Evolutionary conservation across 768 basidiomycete genomes (phyloP).

Genomic region (Rhodotorula taiwanensis): DNA sequence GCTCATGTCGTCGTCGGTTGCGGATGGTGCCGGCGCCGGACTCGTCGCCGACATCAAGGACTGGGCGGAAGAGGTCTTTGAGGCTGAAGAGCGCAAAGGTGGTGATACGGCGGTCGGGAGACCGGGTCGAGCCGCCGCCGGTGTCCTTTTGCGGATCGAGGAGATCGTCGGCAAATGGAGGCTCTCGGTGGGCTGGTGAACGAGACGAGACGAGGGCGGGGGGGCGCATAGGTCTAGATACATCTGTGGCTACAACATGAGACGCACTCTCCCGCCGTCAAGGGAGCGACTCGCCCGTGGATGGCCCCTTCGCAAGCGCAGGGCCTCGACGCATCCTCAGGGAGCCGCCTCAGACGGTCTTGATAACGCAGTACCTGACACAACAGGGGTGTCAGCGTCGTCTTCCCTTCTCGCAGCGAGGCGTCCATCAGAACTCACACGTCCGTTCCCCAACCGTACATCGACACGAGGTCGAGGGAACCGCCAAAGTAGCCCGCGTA

Average conservation of each 20-base stretch:
- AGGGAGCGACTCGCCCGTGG: no score
- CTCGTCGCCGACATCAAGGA: conserved; percentile 52
- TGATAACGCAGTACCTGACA: conserved; percentile 9
- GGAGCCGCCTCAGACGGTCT: background rate
- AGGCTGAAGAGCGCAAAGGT: conserved; percentile 13
- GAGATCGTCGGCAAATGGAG: conserved; percentile 63
- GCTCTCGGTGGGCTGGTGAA: conserved; percentile 52
- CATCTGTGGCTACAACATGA: background rate
- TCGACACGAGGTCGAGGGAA: conserved; percentile 66
- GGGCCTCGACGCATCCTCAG: no score
- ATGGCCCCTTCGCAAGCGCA: no score
- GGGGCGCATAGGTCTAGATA: no score
- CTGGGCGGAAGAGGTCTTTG: conserved; percentile 50
- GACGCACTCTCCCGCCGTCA: no score
- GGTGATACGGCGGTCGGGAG: conserved; percentile 53
- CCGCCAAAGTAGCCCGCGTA: conserved; percentile 71
- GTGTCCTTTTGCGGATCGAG: conserved; percentile 72
- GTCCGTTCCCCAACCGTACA: conserved; percentile 73
- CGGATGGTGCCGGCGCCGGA: conserved; percentile 55
- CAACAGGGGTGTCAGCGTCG: no score
- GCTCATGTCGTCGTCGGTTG: conserved; percentile 59
- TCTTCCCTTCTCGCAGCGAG: no score
- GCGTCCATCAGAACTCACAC: conserved; percentile 6
- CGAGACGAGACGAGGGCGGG: background rate
- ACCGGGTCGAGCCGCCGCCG: conserved; percentile 64